Evolutionary conservation across 2,329 filamentous ascomycete genomes (phyloP), one percentile per base, ranked within the genome.

Genomic region (Nothomitra cinnamomea): DNA sequence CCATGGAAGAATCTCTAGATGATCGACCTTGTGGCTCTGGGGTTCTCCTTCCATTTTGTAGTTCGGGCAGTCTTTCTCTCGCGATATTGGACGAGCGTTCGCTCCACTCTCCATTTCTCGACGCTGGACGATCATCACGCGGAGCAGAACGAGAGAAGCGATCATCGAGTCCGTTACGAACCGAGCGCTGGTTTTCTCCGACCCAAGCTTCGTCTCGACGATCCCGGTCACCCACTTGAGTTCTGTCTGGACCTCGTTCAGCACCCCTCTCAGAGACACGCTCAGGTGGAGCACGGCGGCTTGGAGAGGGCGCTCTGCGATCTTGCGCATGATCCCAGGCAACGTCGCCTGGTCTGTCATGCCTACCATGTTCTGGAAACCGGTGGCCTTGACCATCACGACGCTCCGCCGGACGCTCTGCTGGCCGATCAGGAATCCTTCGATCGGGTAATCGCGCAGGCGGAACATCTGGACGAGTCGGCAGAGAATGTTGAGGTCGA

Each of bases 401-500:
- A 21, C 65, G 64, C 24, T 68, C 66, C 25, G 54, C 54, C n/a
- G 60, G 57, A 32, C 65, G 64, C 13, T 41, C 38, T 38, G 67
- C 64, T 21, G 57, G 48, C 41, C 61, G 28, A 49, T 42, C 49
- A 25, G n/a, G 47, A 8, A 36, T 54, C 32, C 25, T 50, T 8
- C 28, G 36, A 15, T 50, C 53, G 5, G 35, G 22, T 32, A 21
- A 32, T 17, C 70, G 69, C 0, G 72, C 72, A 47, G 76, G 72
- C 6, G 76, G 76, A 10, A 78, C 71, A 57, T 82, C 77, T 15
- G 79, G 79, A 53, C 78, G 71, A 53, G 67, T 78, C 1, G 80
- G 80, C 5, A 83, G 66, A 15, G 65, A 64, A 57, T 70, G 70
- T 25, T 66, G 36, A 19, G 40, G 8, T 21, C 50, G 50, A 40